phyloP scores from a whole-genome alignment of 2,329 filamentous ascomycete genomes.

The Zasmidium angulare region DNA sequence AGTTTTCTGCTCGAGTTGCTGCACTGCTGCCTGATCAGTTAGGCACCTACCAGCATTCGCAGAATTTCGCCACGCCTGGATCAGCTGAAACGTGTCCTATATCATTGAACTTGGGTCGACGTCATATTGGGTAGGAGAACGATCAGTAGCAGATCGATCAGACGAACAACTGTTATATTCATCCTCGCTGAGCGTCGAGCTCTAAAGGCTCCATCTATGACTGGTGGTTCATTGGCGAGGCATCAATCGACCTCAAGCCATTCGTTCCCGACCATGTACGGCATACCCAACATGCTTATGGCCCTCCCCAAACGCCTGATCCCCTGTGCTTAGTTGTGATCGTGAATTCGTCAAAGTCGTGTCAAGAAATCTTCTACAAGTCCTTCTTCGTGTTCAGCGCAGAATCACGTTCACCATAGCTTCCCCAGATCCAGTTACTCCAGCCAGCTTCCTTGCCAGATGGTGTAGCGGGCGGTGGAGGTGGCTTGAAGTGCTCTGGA shows the following conservation, averaged over 20 bases:
- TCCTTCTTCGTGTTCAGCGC: constrained; percentile 34
- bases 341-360: constrained; percentile 8
- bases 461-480: neutral
- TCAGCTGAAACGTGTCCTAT: neutral
- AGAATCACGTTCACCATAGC: constrained; percentile 38
- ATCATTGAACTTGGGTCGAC: too few relatives aligned
- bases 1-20: neutral
- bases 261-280: neutral
- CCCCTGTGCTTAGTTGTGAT: neutral
- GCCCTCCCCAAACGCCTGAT: neutral
- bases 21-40: neutral
- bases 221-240: neutral
- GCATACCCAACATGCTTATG: neutral
- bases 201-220: neutral
- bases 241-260: neutral
- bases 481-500: constrained; percentile 28
- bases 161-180: neutral
- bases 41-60: neutral
- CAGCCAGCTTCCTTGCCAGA: constrained; percentile 27
- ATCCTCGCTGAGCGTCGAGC: neutral
- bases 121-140: too few relatives aligned
- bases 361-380: constrained; percentile 6
- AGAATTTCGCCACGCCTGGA: neutral
- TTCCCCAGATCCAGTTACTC: constrained; percentile 40
- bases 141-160: too few relatives aligned